phyloP scores from a whole-genome alignment of 495 filamentous ascomycete genomes.

The Bathelium albidoporum region DNA sequence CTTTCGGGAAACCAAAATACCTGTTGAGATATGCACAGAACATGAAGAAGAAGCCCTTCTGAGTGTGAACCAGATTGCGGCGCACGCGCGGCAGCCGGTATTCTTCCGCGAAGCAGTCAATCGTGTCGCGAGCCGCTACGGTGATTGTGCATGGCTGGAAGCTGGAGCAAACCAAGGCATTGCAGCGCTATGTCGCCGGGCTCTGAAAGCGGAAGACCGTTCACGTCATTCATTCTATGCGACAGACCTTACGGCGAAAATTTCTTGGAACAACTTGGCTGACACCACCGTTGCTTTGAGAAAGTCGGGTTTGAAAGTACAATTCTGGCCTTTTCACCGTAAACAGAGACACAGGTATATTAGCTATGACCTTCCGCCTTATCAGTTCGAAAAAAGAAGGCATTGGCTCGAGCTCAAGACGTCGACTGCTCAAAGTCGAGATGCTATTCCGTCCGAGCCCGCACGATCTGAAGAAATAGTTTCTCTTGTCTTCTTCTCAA shows the following conservation, averaged over 20 bases:
- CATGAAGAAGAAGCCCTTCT: not conserved
- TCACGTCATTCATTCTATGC: slow-evolving; percentile 35
- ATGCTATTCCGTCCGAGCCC: not conserved
- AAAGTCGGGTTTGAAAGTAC: slow-evolving; percentile 32
- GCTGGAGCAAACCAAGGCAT: slow-evolving; percentile 42
- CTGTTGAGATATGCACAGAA: not conserved
- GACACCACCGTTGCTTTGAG: slow-evolving; percentile 39
- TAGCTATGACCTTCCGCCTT: slow-evolving; percentile 28
- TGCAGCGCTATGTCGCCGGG: slow-evolving; percentile 35
- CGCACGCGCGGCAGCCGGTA: slow-evolving; percentile 43
- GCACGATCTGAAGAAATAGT: not conserved
- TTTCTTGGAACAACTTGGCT: slow-evolving; percentile 26
- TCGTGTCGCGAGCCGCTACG: slow-evolving; percentile 31
- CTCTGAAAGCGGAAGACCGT: slow-evolving; percentile 12
- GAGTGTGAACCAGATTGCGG: slow-evolving; percentile 24
- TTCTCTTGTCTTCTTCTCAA: not conserved
- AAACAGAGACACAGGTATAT: slow-evolving; percentile 29
- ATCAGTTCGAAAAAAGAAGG: slow-evolving; percentile 30
- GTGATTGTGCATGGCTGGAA: slow-evolving; percentile 38
- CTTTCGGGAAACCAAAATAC: not conserved
- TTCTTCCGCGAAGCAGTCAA: slow-evolving; percentile 41
- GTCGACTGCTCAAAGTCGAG: not conserved
- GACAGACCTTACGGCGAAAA: slow-evolving; percentile 28
- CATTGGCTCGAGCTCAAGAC: slow-evolving; percentile 29
- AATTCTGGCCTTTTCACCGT: slow-evolving; percentile 41